These are phyloP conservation scores for Agarophyton chilense DNA, from an alignment of 23 red algal species.

Conservation along the genomic window DNA sequence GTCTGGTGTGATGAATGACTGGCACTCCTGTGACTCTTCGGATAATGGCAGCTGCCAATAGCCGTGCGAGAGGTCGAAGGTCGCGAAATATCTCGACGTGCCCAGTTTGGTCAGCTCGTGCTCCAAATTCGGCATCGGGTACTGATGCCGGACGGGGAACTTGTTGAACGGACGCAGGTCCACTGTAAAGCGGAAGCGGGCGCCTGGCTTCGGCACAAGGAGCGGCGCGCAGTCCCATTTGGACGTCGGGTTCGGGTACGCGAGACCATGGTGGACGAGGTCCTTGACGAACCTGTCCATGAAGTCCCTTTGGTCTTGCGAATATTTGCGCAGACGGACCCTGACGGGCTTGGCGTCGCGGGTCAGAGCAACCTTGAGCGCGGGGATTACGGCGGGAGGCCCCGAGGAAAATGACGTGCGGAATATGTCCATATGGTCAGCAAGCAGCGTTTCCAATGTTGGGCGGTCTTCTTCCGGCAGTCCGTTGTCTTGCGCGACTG, in stretches of 20 bases:
- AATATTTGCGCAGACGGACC: conserved; percentile 53
- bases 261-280: conserved; percentile 35
- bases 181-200: background rate
- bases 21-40: conserved; percentile 29
- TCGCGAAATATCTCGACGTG: conserved; percentile 40
- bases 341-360: conserved; percentile 21
- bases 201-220: conserved; percentile 43
- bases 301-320: conserved; percentile 40
- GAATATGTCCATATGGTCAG: conserved; percentile 18
- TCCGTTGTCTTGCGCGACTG: conserved; percentile 8
- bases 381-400: background rate
- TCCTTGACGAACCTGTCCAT: conserved; percentile 6
- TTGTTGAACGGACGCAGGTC: conserved; percentile 36
- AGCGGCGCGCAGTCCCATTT: conserved; percentile 43
- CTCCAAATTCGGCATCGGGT: conserved; percentile 46
- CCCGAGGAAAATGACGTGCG: conserved; percentile 48
- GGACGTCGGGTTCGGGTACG: conserved; percentile 38
- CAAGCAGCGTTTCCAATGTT: background rate
- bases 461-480: background rate
- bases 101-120: conserved; percentile 28
- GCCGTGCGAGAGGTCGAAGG: background rate
- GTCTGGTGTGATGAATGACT: conserved; percentile 50
- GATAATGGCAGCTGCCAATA: conserved; percentile 21
- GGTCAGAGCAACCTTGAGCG: background rate
- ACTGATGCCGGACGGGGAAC: background rate